Base-by-base conservation (phyloP, 306 rosid genomes). In the Erythrophleum fordii region DNA sequence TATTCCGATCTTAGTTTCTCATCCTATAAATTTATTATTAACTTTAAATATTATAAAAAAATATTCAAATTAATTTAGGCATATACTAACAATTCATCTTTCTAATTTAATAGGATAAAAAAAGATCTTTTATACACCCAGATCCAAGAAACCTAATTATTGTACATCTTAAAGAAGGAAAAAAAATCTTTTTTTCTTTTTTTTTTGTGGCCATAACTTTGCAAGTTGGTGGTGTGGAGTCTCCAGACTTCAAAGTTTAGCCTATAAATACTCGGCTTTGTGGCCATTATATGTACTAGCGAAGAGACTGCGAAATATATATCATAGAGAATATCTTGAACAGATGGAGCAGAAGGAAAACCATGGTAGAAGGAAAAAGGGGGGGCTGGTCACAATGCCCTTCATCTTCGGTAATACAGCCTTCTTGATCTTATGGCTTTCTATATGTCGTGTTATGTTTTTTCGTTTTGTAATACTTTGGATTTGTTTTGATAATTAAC, bases 311-410 rank as follows among this genome's bases (percentile, higher is more conserved):
- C n/a, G 4, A 48, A 16, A 34, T 11, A 41, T 7, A 41, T 46
- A n/a, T n/a, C 13, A 9, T 11, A 11, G 1, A 2, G 0, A 48
- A 0, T 6, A 17, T 48, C 53, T 48, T 48, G 5, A 48, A 34
- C 8, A 75, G 16, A 85, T 85, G 92, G 91, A 86, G 85, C 58
- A 85, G 77, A 72, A 68, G 55, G 81, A 71, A 7, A 80, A 79
- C 18, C 89, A 53, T 65, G 82, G 28, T 20, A 69, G 59, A 66
- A 90, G 90, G 77, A 83, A 82, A 61, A 90, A 85, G 61, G 99
- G 98, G 79, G 99, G 99, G 62, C 81, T 90, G 25, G 58, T 89
- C 81, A 89, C 99, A 18, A 95, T 95, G 99, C 98, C 99, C 68
- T 95, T 95, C 89, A 93, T 95, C 80, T 93, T 95, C 53, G 95